phyloP scores from a whole-genome alignment of 2,329 filamentous ascomycete genomes.

The Aspergillus sp. region DNA sequence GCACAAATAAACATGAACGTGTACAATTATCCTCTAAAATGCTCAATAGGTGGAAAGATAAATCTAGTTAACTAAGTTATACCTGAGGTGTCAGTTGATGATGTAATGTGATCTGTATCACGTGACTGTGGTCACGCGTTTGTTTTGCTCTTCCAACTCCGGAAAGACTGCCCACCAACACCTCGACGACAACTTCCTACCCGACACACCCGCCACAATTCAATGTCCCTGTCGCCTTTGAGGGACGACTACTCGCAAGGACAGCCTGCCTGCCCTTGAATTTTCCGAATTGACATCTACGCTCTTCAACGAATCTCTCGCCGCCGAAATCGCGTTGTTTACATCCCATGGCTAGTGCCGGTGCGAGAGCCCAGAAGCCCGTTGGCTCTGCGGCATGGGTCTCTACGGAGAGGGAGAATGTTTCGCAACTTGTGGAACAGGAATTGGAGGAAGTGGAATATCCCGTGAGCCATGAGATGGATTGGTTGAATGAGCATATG shows the following conservation, averaged over 20 bases:
- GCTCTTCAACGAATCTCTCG: background rate
- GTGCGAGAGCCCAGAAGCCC: constrained; percentile 41
- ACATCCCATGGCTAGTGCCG: constrained; percentile 33
- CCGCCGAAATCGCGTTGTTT: constrained; percentile 26
- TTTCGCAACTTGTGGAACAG: constrained; percentile 65
- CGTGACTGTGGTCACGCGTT: background rate
- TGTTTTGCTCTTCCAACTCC: constrained; percentile 1
- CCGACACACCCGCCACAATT: constrained; percentile 3
- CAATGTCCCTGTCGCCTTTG: constrained; percentile 7
- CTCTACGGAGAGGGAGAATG: constrained; percentile 71
- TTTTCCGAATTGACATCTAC: background rate
- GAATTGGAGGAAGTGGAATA: constrained; percentile 92
- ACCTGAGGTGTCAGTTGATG: background rate
- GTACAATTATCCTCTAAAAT: background rate
- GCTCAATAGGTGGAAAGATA: no score
- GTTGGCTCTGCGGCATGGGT: constrained; percentile 85
- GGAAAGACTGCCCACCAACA: constrained; percentile 4
- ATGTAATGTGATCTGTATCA: background rate
- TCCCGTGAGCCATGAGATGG: constrained; percentile 85
- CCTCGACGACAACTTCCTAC: constrained; percentile 3
- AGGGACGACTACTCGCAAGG: background rate
- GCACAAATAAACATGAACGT: no score
- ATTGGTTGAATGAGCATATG: constrained; percentile 99
- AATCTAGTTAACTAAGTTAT: no score
- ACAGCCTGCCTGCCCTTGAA: constrained; percentile 3